Evolutionary conservation across 1,139 yeast genomes (phyloP).

Genomic region (Geotrichum aggregatum): DNA sequence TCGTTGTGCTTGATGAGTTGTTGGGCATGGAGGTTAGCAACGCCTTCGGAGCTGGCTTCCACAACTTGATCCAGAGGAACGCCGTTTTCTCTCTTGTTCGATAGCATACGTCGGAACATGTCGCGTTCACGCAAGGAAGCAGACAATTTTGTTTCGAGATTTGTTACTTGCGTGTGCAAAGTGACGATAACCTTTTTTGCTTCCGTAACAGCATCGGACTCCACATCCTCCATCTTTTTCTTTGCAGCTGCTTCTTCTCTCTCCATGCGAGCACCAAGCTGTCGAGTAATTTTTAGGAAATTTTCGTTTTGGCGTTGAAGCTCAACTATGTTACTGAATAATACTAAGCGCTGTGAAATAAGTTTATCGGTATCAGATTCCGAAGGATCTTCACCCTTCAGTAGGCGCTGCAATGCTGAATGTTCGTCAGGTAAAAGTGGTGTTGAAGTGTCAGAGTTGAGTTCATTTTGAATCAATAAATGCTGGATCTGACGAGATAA

Average conservation of each 20-base stretch:
- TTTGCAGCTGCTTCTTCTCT: slow-evolving; percentile 44
- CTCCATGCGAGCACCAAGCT: slow-evolving; percentile 67
- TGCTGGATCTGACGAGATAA: slow-evolving; percentile 75
- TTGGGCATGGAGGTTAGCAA: slow-evolving; percentile 33
- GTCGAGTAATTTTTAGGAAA: slow-evolving; percentile 61
- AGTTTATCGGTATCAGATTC: slow-evolving; percentile 66
- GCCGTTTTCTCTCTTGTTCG: slow-evolving; percentile 31
- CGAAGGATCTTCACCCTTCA: slow-evolving; percentile 34
- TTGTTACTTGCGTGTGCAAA: slow-evolving; percentile 58
- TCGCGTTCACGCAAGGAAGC: slow-evolving; percentile 64
- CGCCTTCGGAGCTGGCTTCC: slow-evolving; percentile 19
- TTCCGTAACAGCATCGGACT: slow-evolving; percentile 60
- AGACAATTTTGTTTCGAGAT: slow-evolving; percentile 48
- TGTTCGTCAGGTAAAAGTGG: slow-evolving; percentile 60
- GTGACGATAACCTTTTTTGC: slow-evolving; percentile 73
- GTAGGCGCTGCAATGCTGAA: slow-evolving; percentile 49
- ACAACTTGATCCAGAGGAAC: slow-evolving; percentile 20
- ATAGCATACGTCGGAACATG: slow-evolving; percentile 49
- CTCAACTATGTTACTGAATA: slow-evolving; percentile 63
- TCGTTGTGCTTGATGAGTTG: slow-evolving; percentile 39
- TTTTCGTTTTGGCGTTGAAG: slow-evolving; percentile 72
- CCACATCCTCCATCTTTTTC: slow-evolving; percentile 47
- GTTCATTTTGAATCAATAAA: slow-evolving; percentile 61
- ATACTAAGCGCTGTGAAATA: slow-evolving; percentile 68
- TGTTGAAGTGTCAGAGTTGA: slow-evolving; percentile 44